Base-by-base conservation (phyloP, 495 filamentous ascomycete genomes). In the Diplogelasinospora grovesii region DNA sequence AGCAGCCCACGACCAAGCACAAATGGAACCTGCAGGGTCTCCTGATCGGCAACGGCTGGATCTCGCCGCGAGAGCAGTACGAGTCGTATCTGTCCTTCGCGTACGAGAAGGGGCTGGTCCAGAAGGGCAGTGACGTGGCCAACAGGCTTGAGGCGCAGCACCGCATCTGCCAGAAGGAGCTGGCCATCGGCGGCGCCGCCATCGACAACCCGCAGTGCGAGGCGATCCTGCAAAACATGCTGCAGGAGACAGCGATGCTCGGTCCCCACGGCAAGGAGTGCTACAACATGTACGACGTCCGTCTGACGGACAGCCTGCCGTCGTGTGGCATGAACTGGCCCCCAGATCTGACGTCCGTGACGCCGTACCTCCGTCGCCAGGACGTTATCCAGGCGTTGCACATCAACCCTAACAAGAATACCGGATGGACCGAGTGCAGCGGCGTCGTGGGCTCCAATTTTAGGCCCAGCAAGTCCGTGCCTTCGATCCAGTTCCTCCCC, bases 241-340 rank as follows among this genome's bases (percentile, higher is more conserved):
- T 94, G 2, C 51, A 68, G 7, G 51, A 75, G 3, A 86, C 82
- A 3, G 43, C 64, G 32, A 73, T 63, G 15, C 61, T 53, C 43
- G 62, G 57, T 6, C 48, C 63, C 8, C 53, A 75, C 34, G 72
- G 73, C 35, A 55, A 75, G 29, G 48, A 63, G 41, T 98, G 92
- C 61, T 55, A 76, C 54, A 98, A 98, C 61, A 92, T 95, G 82
- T 98, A 98, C 60, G 92, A 98, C 62, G 68, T 96, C 22, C 85
- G 93, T 27, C 68, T 94, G 9, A 71, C 65, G 29, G 92, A 97
- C 56, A 49, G 52, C 3, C 83, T 69, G 48, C 80, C 80, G 5
- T 77, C 76, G 33, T 98, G 92, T 56, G 92, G 92, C 39, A 92
- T 92, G 86, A 86, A 84, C 65, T 98, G 92, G 92, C 92, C 92